A percentile compares a stretch with the other conserved stretches of the same genome.
Evolutionary conservation across 2,329 filamentous ascomycete species (phyloP).

Genomic region (Xylariaceae sp.): DNA sequence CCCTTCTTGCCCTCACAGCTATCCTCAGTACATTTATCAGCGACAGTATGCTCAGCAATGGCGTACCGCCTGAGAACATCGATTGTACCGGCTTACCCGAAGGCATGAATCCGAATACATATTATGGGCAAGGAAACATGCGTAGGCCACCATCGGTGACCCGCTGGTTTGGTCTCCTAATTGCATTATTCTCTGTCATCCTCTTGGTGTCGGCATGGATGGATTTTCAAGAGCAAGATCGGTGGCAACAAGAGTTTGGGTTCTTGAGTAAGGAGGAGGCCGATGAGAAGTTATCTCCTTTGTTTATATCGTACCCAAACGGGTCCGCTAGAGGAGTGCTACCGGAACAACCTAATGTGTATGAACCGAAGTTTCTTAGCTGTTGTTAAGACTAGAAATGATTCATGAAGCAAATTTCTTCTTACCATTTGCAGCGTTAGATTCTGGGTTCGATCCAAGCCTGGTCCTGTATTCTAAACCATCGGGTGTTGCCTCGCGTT

Average conservation of each 20-base stretch:
- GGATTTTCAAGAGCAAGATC: conserved; percentile 17
- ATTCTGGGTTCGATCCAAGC: too few species aligned
- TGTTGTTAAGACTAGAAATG: too few species aligned
- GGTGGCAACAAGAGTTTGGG: neutral
- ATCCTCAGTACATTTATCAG: conserved; percentile 4
- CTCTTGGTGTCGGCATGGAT: conserved; percentile 16
- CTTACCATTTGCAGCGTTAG: too few species aligned
- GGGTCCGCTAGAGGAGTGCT: too few species aligned
- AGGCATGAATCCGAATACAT: neutral
- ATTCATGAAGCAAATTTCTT: too few species aligned
- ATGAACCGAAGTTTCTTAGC: too few species aligned
- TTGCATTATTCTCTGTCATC: conserved; percentile 12
- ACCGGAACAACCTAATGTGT: too few species aligned
- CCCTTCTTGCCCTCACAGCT: conserved; percentile 8
- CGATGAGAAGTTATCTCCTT: conserved; percentile 5
- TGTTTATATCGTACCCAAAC: neutral
- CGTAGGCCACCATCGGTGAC: neutral
- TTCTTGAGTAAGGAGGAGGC: neutral
- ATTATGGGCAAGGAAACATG: neutral
- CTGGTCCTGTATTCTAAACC: too few species aligned
- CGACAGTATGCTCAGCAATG: too few species aligned
- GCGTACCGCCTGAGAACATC: neutral
- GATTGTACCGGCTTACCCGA: neutral
- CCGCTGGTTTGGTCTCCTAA: conserved; percentile 13
- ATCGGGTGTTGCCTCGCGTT: too few species aligned